Percentiles rank a stretch among this genome's conserved stretches.
Conservation (phyloP, 2,329 filamentous ascomycete genomes). For the Phoma sp. region DNA sequence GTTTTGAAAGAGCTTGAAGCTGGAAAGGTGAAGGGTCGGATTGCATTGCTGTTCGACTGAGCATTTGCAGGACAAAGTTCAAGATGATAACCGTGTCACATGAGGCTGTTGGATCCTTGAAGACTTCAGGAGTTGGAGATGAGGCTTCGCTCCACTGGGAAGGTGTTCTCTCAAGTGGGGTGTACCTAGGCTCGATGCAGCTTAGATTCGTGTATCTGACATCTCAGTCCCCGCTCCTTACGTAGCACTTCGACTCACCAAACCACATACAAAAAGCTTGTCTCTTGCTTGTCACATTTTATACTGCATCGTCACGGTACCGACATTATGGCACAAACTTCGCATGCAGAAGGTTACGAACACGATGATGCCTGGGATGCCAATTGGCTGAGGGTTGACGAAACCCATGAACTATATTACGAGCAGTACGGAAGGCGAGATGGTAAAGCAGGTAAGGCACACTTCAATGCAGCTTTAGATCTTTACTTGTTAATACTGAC, state of each 20-base stretch:
- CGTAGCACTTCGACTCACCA: slow-evolving; percentile 1
- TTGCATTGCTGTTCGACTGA: slow-evolving; percentile 22
- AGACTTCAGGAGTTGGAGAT: neutral
- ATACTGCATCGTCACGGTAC: neutral
- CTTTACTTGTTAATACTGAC: neutral
- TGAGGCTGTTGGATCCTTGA: neutral
- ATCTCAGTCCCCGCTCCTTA: slow-evolving; percentile 3
- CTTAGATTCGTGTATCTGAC: neutral
- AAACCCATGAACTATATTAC: slow-evolving; percentile 49
- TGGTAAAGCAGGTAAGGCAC: slow-evolving; percentile 47
- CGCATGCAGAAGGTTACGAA: slow-evolving; percentile 33
- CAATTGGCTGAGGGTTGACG: slow-evolving; percentile 43
- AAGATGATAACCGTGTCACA: neutral
- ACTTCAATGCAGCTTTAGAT: no score
- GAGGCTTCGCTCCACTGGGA: slow-evolving; percentile 5
- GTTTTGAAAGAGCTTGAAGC: slow-evolving; percentile 26
- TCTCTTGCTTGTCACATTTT: neutral
- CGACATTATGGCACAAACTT: slow-evolving; percentile 21
- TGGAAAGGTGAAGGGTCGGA: slow-evolving; percentile 24
- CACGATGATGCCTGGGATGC: slow-evolving; percentile 47
- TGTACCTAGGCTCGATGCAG: neutral
- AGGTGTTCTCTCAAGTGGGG: slow-evolving; percentile 12
- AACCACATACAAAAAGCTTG: slow-evolving; percentile 6
- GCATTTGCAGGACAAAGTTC: no score
- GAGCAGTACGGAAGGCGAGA: slow-evolving; percentile 50